Evolutionary conservation across 1,139 yeast species (phyloP).

Genomic region (Candida labiduridarum): DNA sequence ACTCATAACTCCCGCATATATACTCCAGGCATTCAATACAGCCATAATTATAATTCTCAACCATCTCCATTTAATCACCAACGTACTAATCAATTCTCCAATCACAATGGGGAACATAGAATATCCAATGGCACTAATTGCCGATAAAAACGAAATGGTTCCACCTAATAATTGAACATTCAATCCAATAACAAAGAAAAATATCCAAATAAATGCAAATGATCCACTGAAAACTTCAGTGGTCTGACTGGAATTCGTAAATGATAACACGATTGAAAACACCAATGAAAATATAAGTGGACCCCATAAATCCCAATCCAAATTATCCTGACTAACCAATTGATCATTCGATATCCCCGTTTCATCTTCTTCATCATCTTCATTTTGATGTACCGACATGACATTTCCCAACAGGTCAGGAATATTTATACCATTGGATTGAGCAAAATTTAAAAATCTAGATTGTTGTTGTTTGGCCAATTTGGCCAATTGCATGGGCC

Average conservation of each 20-base stretch:
- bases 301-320: constrained; percentile 92
- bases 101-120: constrained; percentile 76
- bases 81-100: constrained; percentile 62
- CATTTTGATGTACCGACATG: constrained; percentile 33
- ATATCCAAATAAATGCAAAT: constrained; percentile 52
- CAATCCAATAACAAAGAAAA: constrained; percentile 60
- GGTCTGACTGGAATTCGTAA: constrained; percentile 43
- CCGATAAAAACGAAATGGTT: constrained; percentile 68
- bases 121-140: constrained; percentile 80
- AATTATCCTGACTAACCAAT: constrained; percentile 30
- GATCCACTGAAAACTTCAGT: constrained; percentile 55
- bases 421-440: constrained; percentile 45
- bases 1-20: constrained; percentile 67
- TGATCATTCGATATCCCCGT: constrained; percentile 21
- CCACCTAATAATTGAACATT: constrained; percentile 81
- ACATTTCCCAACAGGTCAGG: constrained; percentile 40
- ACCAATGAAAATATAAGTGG: constrained; percentile 73
- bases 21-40: constrained; percentile 68
- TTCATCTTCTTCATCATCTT: constrained; percentile 25
- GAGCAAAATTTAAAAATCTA: constrained; percentile 44
- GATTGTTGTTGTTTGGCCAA: constrained; percentile 49
- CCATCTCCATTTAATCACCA: constrained; percentile 53
- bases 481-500: constrained; percentile 60
- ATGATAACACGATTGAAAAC: constrained; percentile 59
- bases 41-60: constrained; percentile 57